Base-by-base conservation (phyloP, 306 rosid genomes). In the Hylodesmum podocarpum region DNA sequence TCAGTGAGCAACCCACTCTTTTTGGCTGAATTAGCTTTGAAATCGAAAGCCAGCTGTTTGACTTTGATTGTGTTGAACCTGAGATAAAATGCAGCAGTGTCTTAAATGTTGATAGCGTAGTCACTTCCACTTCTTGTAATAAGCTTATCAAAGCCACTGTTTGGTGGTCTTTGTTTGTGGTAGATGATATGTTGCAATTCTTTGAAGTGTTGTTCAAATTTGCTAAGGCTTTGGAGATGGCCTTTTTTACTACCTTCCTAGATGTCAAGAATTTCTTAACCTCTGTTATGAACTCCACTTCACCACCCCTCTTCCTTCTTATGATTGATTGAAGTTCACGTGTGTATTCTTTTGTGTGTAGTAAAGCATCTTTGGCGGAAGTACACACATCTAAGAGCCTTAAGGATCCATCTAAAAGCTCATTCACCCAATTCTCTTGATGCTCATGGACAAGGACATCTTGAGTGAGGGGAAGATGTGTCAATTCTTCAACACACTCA, bases 321-420 rank as follows among this genome's bases (percentile, higher is more conserved):
- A 81, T 28, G 24, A 63, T 76, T 19, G 85, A 76, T 3, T 76
- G 85, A 76, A 81, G 78, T 50, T 76, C 73, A 1, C 78, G 40
- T 21, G 70, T 53, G 81, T 78, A 82, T 57, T 63, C 81, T 71
- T 81, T 76, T 51, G 78, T 82, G 13, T 76, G 78, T 18, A 76
- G 5, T 2, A 70, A 33, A 24, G 82, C 82, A 70, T 82, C 85
- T 63, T 77, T 82, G 54, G 78, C 78, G 1, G 81, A 16, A 51
- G 37, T 64, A 9, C 85, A 81, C 53, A 34, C 76, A 8, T 80
- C 80, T 31, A 80, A 80, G 68, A 80, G 79, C 44, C 53, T 51
- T 54, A 16, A 22, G 50, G 76, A 71, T 71, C 75, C 76, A 53
- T 71, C 76, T 50, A 71, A 34, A n/a, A 73, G 27, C 70, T 44